Evolutionary conservation across 164 flowering plant genomes (phyloP).

Genomic region (Stephania cephalantha): DNA sequence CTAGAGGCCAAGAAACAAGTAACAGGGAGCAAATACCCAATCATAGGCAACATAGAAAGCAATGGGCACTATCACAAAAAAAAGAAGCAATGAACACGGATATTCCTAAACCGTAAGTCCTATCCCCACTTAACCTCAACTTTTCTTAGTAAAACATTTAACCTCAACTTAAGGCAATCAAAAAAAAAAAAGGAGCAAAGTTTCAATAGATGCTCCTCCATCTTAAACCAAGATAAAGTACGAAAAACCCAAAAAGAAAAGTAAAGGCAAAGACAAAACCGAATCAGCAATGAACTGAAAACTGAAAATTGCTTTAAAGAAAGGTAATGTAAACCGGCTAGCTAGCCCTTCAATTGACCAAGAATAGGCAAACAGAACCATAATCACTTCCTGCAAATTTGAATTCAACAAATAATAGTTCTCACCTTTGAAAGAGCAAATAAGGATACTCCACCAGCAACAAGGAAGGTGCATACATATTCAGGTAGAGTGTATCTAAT

Average conservation of each 20-base stretch:
- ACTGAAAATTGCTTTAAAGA: neutral
- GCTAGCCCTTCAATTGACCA: neutral
- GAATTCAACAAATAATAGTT: constrained; percentile 1
- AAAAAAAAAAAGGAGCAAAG: too few relatives aligned
- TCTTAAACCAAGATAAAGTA: neutral
- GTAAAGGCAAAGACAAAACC: too few relatives aligned
- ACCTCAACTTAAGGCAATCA: neutral
- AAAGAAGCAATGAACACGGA: too few relatives aligned
- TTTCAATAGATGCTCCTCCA: neutral
- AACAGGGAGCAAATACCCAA: neutral
- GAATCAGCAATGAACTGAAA: neutral
- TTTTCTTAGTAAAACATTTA: neutral
- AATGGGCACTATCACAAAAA: neutral
- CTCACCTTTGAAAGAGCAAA: constrained; percentile 91
- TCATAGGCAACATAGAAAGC: neutral
- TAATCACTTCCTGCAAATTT: neutral
- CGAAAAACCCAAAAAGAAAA: too few relatives aligned
- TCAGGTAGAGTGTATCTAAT: constrained; percentile 79
- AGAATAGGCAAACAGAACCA: neutral
- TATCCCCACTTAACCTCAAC: neutral
- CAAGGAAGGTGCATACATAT: constrained; percentile 84
- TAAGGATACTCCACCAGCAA: constrained; percentile 94
- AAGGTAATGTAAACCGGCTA: neutral
- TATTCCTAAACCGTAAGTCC: too few relatives aligned
- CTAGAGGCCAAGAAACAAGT: neutral